Percentiles rank a stretch among this genome's conserved stretches.
phyloP scores from a whole-genome alignment of 805 yeast species.

The Lachancea quebecensis region DNA sequence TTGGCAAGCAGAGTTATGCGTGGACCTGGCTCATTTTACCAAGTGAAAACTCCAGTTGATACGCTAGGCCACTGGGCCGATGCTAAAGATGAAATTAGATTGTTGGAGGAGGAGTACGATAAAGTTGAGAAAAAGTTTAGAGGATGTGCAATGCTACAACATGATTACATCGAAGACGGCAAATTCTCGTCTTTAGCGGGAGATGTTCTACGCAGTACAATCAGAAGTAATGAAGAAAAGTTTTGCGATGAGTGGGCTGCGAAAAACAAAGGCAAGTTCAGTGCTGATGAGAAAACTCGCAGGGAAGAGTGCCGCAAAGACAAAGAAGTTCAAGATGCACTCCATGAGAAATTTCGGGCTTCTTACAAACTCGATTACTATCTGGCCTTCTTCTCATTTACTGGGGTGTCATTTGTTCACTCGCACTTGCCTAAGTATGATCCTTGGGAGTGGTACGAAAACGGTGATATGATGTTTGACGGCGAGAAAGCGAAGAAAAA shows the following conservation, averaged over 20 bases:
- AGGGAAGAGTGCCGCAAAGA: conserved; percentile 15
- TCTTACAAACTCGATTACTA: conserved; percentile 4
- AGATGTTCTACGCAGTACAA: conserved; percentile 11
- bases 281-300: conserved; percentile 14
- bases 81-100: conserved; percentile 24
- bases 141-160: conserved; percentile 79
- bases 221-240: conserved; percentile 1
- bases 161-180: conserved; percentile 59
- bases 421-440: conserved; percentile 37
- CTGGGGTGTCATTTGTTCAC: conserved; percentile 32
- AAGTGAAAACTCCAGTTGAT: conserved; percentile 35
- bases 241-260: conserved; percentile 5
- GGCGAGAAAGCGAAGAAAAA: conserved; percentile 13
- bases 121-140: conserved; percentile 28
- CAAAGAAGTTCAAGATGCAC: conserved; percentile 2
- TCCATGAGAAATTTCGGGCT: conserved; percentile 2
- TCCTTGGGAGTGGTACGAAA: conserved; percentile 25
- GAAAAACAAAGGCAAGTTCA: conserved; percentile 4
- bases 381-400: conserved; percentile 7
- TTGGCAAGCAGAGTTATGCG: conserved; percentile 50
- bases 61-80: conserved; percentile 34
- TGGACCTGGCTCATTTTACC: conserved; percentile 36
- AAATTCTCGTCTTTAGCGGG: conserved; percentile 15
- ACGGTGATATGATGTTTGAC: conserved; percentile 18
- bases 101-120: conserved; percentile 2